These are phyloP conservation scores for Fusarium denticulatum DNA, from an alignment of 2,329 filamentous ascomycete species.

Conservation along the genomic window DNA sequence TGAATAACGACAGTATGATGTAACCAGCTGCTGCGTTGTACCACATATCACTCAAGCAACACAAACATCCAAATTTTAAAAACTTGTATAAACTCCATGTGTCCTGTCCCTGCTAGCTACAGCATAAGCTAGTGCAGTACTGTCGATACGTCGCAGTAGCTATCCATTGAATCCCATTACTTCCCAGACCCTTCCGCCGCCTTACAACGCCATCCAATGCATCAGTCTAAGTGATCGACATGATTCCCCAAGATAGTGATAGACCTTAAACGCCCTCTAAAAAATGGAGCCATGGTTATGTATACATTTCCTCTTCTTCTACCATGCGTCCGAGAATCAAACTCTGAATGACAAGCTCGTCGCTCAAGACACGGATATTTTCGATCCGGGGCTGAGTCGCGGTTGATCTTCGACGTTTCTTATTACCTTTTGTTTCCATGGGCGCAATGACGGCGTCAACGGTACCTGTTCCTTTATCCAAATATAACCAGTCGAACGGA, in stretches of 20 bases:
- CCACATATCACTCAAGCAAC: background rate
- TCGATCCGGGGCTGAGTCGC: slow-evolving; percentile 50
- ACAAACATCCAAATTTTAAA: background rate
- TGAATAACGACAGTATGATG: slow-evolving; percentile 24
- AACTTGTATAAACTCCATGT: slow-evolving; percentile 17
- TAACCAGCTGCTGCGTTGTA: background rate
- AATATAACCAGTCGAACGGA: slow-evolving; percentile 81
- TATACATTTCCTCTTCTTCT: slow-evolving; percentile 63
- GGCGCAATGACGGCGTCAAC: slow-evolving; percentile 59
- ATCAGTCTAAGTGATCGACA: slow-evolving; percentile 12
- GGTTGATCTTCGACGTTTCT: slow-evolving; percentile 53
- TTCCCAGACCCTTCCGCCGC: background rate
- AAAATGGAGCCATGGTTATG: slow-evolving; percentile 5
- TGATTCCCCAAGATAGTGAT: slow-evolving; percentile 23
- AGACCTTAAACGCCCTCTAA: slow-evolving; percentile 24
- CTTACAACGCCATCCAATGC: slow-evolving; percentile 31
- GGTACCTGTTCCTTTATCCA: slow-evolving; percentile 71
- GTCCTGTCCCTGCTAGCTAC: background rate
- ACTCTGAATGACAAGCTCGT: slow-evolving; percentile 92
- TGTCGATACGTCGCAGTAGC: background rate
- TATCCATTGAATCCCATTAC: background rate
- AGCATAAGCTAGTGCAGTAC: background rate
- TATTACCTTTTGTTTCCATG: slow-evolving; percentile 44
- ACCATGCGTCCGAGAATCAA: slow-evolving; percentile 85
- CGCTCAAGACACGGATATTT: slow-evolving; percentile 74